Base-by-base conservation (phyloP, 441 rosid species). In the Mallotus japonicus region DNA sequence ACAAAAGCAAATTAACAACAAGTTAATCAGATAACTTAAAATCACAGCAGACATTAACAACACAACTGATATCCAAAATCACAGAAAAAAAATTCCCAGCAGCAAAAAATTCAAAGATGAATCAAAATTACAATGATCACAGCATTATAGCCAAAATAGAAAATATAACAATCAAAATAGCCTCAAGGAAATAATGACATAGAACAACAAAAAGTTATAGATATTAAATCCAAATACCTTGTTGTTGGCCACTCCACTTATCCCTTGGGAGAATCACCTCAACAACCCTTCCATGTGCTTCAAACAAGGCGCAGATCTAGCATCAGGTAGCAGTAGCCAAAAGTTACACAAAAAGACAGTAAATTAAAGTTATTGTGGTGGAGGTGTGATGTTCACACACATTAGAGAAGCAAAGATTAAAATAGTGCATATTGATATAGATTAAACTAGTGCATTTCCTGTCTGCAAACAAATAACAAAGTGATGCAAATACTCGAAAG, bases 261-360 rank as follows among this genome's bases (percentile, higher is more conserved):
- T 94, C 97, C 87, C 73, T 77, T 14, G 94, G 91, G 70, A 86
- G 81, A 79, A 92, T 79, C 69, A 92, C 79, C 89, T 90, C 95
- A 32, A 83, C 74, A 80, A 92, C 77, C 78, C 71, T 81, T 63
- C 99, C 97, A 83, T 90, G 87, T 68, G 73, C 85, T 78, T 83
- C 85, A 85, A 94, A 94, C 76, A 94, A 81, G 72, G 84, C 75
- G 50, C 87, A 87, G 64, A 92, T 77, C 97, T 94, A 79, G 79
- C 22, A 72, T 4, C 73, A 67, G 76, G 42, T 72, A 75, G 69
- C 37, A 76, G 47, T 32, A 65, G 44, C 59, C 42, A 34, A 71
- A 57, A 32, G 61, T 68, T 73, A 73, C 20, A 64, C 11, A 66
- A 13, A 14, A 69, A 37, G 40, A 34, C 42, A 22, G 59, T 62